Evolutionary conservation across 1,284 basidiomycete species (phyloP), one percentile per base, ranked within the genome.

Genomic region (Salmacisia buchloeana): DNA sequence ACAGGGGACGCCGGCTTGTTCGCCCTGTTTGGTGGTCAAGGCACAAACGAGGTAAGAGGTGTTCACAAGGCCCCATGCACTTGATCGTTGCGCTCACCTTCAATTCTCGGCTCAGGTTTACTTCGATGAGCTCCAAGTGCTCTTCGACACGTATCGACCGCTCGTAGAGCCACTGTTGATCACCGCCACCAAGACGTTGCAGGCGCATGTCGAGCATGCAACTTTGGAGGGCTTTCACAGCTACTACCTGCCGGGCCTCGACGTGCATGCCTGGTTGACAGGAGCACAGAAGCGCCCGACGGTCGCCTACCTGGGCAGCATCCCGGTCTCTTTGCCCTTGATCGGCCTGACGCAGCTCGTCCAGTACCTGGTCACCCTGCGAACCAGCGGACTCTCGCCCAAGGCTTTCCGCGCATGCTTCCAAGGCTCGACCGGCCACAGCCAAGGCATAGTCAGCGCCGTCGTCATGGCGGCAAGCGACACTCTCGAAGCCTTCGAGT

Each of bases 11-110:
- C 92, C 35, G 89, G 89, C 65, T 83, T 96, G 69, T 97, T 90
- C 82, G 94, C 91, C 63, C 84, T 98, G 63, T 98, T 98, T 76
- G 94, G 94, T 68, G 96, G 96, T n/a, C 94, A 98, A 81, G 94
- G 94, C 71, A 92, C 90, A 70, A 97, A 97, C 81, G 94, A 98
- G 68, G 82, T 83, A 69, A 77, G n/a, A n/a, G n/a, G n/a, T n/a
- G n/a, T n/a, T n/a, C n/a, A n/a, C n/a, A n/a, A n/a, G n/a, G n/a
- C n/a, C n/a, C n/a, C n/a, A n/a, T n/a, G n/a, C n/a, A n/a, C n/a
- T n/a, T n/a, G n/a, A 45, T 45, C 13, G 21, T 21, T 45, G 7
- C 6, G 10, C 21, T 21, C 49, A 66, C 58, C 33, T 59, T 27
- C n/a, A 31, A 34, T 25, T n/a, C 63, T 69, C n/a, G n/a, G n/a